Evolutionary conservation across 2,329 filamentous ascomycete genomes (phyloP).

Genomic region (Colletotrichum sojae): DNA sequence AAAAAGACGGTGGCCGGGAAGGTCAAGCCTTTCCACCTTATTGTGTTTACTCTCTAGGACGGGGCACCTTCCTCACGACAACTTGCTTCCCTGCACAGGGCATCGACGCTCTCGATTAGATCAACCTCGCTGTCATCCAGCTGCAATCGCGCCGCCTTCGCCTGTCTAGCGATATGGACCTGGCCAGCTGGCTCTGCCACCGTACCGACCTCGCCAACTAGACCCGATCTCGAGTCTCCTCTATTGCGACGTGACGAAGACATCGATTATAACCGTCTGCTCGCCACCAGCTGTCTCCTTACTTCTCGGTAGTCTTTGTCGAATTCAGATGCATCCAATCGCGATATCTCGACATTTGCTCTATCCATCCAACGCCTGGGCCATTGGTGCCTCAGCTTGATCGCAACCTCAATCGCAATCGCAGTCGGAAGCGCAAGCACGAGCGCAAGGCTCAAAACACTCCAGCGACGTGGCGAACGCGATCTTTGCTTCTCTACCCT

Average conservation of each 20-base stretch:
- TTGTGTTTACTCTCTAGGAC: neutral
- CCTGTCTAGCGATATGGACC: constrained; percentile 8
- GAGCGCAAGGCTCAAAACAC: neutral
- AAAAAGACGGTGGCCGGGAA: constrained; percentile 26
- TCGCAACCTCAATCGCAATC: neutral
- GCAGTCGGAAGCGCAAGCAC: neutral
- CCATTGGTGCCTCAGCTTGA: neutral
- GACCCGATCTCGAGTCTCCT: neutral
- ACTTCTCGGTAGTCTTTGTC: neutral
- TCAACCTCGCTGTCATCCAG: neutral
- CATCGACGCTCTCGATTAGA: too few species aligned
- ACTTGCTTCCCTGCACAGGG: neutral
- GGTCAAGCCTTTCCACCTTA: neutral
- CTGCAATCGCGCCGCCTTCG: neutral
- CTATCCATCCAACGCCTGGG: constrained; percentile 1
- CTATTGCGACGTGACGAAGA: constrained; percentile 24
- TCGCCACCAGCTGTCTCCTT: neutral
- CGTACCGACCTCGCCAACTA: neutral
- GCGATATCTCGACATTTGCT: constrained; percentile 3
- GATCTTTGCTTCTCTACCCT: neutral
- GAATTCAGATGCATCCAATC: constrained; percentile 26
- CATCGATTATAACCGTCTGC: neutral
- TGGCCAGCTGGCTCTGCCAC: constrained; percentile 15
- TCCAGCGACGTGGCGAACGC: neutral
- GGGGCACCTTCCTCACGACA: neutral